Evolutionary conservation across 2,329 filamentous ascomycete genomes (phyloP).

Genomic region (Pleomassaria siparia): DNA sequence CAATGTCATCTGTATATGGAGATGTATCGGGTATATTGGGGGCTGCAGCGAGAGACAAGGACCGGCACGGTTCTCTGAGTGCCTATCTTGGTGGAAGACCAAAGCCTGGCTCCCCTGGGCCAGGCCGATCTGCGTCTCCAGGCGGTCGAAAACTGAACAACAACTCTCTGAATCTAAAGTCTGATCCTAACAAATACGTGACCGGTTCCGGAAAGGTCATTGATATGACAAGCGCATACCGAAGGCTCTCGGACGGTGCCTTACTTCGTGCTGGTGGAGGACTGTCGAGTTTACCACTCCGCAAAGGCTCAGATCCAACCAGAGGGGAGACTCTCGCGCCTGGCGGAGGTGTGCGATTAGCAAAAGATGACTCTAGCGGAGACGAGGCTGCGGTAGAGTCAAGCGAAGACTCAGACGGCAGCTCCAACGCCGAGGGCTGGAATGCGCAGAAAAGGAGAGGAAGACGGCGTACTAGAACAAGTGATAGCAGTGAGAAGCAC

Average conservation of each 20-base stretch:
- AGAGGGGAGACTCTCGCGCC: constrained; percentile 47
- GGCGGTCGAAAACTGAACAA: constrained; percentile 48
- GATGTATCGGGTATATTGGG: constrained; percentile 24
- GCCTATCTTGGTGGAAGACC: constrained; percentile 43
- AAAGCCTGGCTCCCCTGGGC: constrained; percentile 44
- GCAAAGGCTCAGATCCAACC: constrained; percentile 51
- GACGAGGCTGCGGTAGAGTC: constrained; percentile 63
- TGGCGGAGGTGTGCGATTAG: constrained; percentile 58
- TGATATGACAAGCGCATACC: constrained; percentile 70
- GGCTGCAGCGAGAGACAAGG: constrained; percentile 21
- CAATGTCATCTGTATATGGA: constrained; percentile 50
- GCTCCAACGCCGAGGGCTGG: constrained; percentile 67
- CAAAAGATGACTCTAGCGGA: constrained; percentile 61
- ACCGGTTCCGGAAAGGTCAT: constrained; percentile 64
- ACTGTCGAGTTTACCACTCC: constrained; percentile 61
- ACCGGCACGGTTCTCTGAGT: constrained; percentile 44
- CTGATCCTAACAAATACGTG: constrained; percentile 48
- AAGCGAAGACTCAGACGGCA: constrained; percentile 64
- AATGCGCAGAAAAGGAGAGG: constrained; percentile 43
- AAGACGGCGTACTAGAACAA: constrained; percentile 39
- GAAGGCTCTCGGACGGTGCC: constrained; percentile 70
- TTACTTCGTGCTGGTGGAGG: constrained; percentile 65
- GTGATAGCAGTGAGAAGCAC: constrained; percentile 39
- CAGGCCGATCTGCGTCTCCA: constrained; percentile 40
- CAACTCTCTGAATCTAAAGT: constrained; percentile 50